Evolutionary conservation across 805 yeast genomes (phyloP).

Genomic region (Spathaspora passalidarum): DNA sequence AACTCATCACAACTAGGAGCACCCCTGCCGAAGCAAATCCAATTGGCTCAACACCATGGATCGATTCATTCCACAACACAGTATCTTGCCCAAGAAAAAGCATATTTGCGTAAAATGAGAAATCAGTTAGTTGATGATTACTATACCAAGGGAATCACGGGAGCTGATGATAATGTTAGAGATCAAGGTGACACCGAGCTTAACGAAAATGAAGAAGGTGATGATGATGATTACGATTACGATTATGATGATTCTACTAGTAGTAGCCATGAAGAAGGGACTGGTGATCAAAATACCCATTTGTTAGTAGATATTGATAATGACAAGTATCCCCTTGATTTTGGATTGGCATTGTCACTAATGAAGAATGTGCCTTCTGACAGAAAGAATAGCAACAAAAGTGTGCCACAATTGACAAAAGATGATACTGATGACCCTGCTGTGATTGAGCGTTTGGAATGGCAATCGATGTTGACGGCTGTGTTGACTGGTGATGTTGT

Average conservation of each 20-base stretch:
- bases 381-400: slow-evolving; percentile 28
- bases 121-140: slow-evolving; percentile 66
- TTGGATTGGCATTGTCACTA: slow-evolving; percentile 34
- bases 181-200: slow-evolving; percentile 15
- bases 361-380: slow-evolving; percentile 31
- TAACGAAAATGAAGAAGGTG: slow-evolving; percentile 13
- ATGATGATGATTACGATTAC: slow-evolving; percentile 3
- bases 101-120: slow-evolving; percentile 60
- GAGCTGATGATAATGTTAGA: slow-evolving; percentile 27
- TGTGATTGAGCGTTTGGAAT: slow-evolving; percentile 78
- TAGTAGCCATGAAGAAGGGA: neutral
- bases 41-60: neutral
- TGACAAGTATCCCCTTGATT: slow-evolving; percentile 48
- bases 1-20: neutral
- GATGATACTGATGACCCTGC: slow-evolving; percentile 43
- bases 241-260: slow-evolving; percentile 3
- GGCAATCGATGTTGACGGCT: slow-evolving; percentile 91
- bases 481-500: slow-evolving; percentile 96
- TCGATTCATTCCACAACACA: slow-evolving; percentile 19
- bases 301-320: slow-evolving; percentile 36
- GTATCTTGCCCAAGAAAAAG: slow-evolving; percentile 62
- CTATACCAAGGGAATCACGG: slow-evolving; percentile 63
- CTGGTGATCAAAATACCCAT: slow-evolving; percentile 17
- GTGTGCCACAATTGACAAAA: slow-evolving; percentile 31
- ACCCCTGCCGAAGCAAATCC: neutral